Evolutionary conservation across 768 basidiomycete species (phyloP).

Genomic region (Pleurotus ostreatus): DNA sequence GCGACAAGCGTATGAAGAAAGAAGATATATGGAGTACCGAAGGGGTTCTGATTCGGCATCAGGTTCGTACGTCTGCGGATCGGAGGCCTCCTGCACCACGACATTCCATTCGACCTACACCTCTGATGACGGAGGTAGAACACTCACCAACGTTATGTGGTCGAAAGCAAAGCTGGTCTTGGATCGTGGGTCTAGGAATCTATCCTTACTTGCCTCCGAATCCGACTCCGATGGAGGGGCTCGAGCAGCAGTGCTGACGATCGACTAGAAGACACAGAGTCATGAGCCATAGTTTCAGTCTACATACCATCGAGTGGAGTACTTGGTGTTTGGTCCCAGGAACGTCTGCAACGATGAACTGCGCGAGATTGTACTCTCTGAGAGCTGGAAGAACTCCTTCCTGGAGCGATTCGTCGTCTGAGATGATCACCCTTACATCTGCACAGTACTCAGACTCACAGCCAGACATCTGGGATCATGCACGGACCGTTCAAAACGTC

Average conservation of each 20-base stretch:
- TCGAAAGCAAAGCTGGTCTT: slow-evolving; percentile 80
- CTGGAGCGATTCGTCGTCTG: slow-evolving; percentile 81
- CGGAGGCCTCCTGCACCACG: slow-evolving; percentile 66
- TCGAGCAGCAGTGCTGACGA: slow-evolving; percentile 73
- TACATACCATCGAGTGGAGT: slow-evolving; percentile 19
- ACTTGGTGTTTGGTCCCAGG: slow-evolving; percentile 76
- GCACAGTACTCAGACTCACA: background rate
- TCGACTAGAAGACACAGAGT: slow-evolving; percentile 46
- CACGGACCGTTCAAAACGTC: slow-evolving; percentile 85
- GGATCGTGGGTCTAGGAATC: slow-evolving; percentile 83
- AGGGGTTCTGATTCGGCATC: slow-evolving; percentile 68
- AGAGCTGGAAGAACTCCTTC: slow-evolving; percentile 74
- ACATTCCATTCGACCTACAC: slow-evolving; percentile 2
- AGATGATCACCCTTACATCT: slow-evolving; percentile 91
- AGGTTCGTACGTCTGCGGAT: slow-evolving; percentile 59
- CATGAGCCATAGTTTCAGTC: background rate
- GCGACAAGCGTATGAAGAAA: too few relatives aligned
- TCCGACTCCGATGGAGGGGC: slow-evolving; percentile 36
- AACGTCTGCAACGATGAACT: slow-evolving; percentile 86
- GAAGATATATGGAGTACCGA: slow-evolving; percentile 44
- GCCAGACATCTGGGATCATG: background rate
- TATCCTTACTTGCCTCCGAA: slow-evolving; percentile 43
- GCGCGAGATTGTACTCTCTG: slow-evolving; percentile 80
- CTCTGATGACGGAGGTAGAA: slow-evolving; percentile 4
- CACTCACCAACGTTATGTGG: slow-evolving; percentile 69